Conservation (phyloP, 306 rosid genomes). For the Hippophae tibetana region DNA sequence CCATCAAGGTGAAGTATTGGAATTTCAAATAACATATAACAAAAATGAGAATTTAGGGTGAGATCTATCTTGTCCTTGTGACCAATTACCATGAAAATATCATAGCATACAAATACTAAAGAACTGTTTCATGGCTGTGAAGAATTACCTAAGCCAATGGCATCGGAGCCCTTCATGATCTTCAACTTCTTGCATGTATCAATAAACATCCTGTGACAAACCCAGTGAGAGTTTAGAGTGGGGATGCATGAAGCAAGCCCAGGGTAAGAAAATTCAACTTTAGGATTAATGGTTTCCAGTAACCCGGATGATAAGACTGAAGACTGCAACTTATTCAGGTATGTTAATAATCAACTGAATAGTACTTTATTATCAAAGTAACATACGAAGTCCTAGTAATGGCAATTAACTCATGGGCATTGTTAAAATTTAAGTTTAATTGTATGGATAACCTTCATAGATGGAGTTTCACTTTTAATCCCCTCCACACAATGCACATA, state of each 20-base stretch:
- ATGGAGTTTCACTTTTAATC: too few relatives aligned
- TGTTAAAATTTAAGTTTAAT: too few relatives aligned
- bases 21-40: too few relatives aligned
- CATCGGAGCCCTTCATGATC: conserved; percentile 96
- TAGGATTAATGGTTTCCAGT: neutral
- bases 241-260: neutral
- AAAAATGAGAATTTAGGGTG: too few relatives aligned
- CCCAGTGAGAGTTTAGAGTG: conserved; percentile 9
- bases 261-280: neutral
- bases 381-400: too few relatives aligned
- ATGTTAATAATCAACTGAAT: neutral
- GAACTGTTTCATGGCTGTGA: conserved; percentile 7
- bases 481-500: too few relatives aligned
- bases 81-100: neutral
- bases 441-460: too few relatives aligned
- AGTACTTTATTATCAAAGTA: neutral
- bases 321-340: neutral
- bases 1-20: too few relatives aligned
- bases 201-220: conserved; percentile 68
- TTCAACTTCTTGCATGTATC: conserved; percentile 88
- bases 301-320: neutral
- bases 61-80: neutral
- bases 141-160: conserved; percentile 86
- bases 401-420: too few relatives aligned
- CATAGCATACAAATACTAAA: neutral